Evolutionary conservation across 768 basidiomycete species (phyloP).

Genomic region (Rhizopogon vulgaris): DNA sequence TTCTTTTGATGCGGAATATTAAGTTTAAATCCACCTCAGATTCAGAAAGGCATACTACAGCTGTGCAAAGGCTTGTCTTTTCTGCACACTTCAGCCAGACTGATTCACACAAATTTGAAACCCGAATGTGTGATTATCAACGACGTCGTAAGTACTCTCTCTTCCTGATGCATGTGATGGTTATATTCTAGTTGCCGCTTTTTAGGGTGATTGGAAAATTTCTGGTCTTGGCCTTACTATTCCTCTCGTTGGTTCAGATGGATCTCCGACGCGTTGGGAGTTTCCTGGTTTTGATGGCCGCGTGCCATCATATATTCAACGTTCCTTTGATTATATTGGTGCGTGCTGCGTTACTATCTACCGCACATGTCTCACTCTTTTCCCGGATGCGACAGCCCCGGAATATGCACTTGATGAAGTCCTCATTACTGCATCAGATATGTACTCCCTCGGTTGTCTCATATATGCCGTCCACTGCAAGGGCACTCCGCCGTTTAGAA

Average conservation of each 20-base stretch:
- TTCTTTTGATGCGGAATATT: not conserved
- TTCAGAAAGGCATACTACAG: constrained; percentile 95
- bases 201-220: constrained; percentile 93
- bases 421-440: constrained; percentile 81
- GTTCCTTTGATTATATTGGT: constrained; percentile 96
- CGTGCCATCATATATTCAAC: constrained; percentile 75
- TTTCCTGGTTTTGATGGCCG: constrained; percentile 85
- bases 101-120: constrained; percentile 88
- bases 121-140: constrained; percentile 89
- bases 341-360: constrained; percentile 1
- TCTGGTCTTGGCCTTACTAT: constrained; percentile 87
- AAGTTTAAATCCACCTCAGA: constrained; percentile 36
- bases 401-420: constrained; percentile 92
- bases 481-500: constrained; percentile 82
- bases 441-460: constrained; percentile 88
- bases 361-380: not conserved
- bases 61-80: constrained; percentile 87
- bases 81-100: constrained; percentile 84
- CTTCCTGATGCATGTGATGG: not conserved
- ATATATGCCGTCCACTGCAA: constrained; percentile 90
- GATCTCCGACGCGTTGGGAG: constrained; percentile 77
- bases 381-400: constrained; percentile 50
- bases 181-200: not conserved
- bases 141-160: constrained; percentile 53
- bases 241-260: constrained; percentile 60